A percentile compares a stretch with the other conserved stretches of the same genome.
These are phyloP conservation scores for Tolypocladium album DNA, from an alignment of 2,329 filamentous ascomycete species.

Conservation along the genomic window DNA sequence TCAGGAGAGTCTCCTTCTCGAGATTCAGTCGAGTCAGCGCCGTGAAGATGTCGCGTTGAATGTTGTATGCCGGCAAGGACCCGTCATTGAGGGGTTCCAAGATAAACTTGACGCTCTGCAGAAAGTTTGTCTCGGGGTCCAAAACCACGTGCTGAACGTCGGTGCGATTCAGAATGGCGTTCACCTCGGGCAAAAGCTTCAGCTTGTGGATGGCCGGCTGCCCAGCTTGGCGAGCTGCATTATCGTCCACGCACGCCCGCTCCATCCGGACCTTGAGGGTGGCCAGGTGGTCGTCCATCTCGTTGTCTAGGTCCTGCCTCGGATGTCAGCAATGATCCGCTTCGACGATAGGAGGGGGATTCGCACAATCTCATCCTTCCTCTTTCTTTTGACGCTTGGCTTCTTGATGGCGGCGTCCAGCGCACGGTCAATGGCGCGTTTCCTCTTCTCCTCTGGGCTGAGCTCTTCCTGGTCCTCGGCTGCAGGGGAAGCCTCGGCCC, in stretches of 20 bases:
- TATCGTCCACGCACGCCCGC: conserved; percentile 76
- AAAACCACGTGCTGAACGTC: conserved; percentile 75
- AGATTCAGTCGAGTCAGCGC: conserved; percentile 74
- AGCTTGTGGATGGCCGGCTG: conserved; percentile 86
- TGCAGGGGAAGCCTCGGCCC: conserved; percentile 36
- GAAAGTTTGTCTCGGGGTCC: conserved; percentile 88
- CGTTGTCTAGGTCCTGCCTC: conserved; percentile 73
- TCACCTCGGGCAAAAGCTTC: conserved; percentile 84
- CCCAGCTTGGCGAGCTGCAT: conserved; percentile 65
- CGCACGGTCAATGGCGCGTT: conserved; percentile 72
- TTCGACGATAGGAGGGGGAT: neutral
- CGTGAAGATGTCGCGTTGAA: conserved; percentile 87
- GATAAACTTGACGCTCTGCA: conserved; percentile 95
- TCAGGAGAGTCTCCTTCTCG: conserved; percentile 80
- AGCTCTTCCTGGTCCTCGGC: conserved; percentile 68
- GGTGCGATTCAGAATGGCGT: conserved; percentile 79
- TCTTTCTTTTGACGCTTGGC: conserved; percentile 57
- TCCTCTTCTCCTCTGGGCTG: conserved; percentile 74
- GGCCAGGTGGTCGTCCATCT: conserved; percentile 83
- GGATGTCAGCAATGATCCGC: conserved; percentile 9
- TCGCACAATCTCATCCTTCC: conserved; percentile 79
- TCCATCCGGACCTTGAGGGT: conserved; percentile 86
- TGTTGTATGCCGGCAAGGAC: conserved; percentile 89
- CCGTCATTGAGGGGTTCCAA: conserved; percentile 91
- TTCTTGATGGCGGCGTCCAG: conserved; percentile 86